These are phyloP conservation scores for Penicillium sp. DNA, from an alignment of 2,329 filamentous ascomycete genomes.

Conservation along the genomic window DNA sequence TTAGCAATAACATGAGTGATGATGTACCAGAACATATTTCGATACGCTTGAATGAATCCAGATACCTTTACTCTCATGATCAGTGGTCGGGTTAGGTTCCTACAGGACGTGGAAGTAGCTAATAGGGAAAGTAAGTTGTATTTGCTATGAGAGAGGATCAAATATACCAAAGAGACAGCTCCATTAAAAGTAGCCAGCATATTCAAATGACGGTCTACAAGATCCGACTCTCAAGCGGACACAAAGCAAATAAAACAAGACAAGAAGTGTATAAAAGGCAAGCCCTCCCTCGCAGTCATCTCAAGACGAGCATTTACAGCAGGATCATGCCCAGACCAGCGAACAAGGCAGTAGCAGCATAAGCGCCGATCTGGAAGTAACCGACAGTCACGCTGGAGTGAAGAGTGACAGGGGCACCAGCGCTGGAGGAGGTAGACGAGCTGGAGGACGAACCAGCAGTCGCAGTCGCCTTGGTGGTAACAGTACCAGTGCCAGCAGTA, in stretches of 20 bases:
- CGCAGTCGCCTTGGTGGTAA: constrained; percentile 44
- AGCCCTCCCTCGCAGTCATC: background rate
- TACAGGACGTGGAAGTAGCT: too few species aligned
- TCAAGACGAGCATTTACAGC: constrained; percentile 35
- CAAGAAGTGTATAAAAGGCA: constrained; percentile 6
- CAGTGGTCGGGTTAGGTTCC: too few species aligned
- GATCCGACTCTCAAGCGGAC: background rate
- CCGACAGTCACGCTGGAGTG: constrained; percentile 40
- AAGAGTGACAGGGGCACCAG: constrained; percentile 29
- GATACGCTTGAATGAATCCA: background rate
- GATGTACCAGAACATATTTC: background rate
- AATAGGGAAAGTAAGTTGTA: background rate
- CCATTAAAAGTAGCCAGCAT: background rate
- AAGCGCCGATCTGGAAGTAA: constrained; percentile 43
- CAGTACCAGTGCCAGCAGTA: constrained; percentile 45
- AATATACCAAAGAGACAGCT: background rate
- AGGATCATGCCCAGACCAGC: constrained; percentile 50
- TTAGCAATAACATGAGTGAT: background rate
- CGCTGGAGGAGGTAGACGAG: constrained; percentile 33
- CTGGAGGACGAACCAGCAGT: constrained; percentile 33
- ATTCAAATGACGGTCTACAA: background rate
- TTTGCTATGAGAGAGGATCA: constrained; percentile 3
- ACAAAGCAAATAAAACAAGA: constrained; percentile 13
- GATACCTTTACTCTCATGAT: background rate
- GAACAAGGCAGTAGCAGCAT: constrained; percentile 42